These are phyloP conservation scores for Amphicarpaea edgeworthii DNA, from an alignment of 306 rosid genomes.

Conservation along the genomic window DNA sequence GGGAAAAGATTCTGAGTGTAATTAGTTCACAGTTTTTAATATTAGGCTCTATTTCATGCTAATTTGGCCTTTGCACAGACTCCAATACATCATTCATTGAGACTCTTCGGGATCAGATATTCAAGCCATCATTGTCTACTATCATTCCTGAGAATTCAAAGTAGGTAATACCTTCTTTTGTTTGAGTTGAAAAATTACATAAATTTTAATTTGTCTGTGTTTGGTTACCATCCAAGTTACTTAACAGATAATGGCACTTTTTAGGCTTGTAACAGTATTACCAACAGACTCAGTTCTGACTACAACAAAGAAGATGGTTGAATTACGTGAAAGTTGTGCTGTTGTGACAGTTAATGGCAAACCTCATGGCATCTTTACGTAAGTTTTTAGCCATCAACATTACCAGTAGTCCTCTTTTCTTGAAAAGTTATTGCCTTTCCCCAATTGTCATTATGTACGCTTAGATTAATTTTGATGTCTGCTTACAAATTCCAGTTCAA, in stretches of 20 bases:
- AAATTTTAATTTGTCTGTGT: slow-evolving; percentile 17
- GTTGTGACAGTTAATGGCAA: slow-evolving; percentile 84
- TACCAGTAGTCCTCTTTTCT: slow-evolving; percentile 6
- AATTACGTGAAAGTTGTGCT: slow-evolving; percentile 75
- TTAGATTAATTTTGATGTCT: slow-evolving; percentile 26
- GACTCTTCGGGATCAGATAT: slow-evolving; percentile 86
- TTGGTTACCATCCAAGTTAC: slow-evolving; percentile 42
- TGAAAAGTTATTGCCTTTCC: neutral
- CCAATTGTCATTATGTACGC: slow-evolving; percentile 8
- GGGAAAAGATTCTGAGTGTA: neutral
- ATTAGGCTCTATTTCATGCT: slow-evolving; percentile 32
- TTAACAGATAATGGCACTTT: slow-evolving; percentile 50
- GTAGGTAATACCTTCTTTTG: slow-evolving; percentile 86
- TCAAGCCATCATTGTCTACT: slow-evolving; percentile 93
- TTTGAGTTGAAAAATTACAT: slow-evolving; percentile 38
- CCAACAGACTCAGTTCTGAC: slow-evolving; percentile 81
- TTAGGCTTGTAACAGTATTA: slow-evolving; percentile 79
- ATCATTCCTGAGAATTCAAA: slow-evolving; percentile 89
- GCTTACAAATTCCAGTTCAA: slow-evolving; percentile 68
- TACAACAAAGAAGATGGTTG: slow-evolving; percentile 93
- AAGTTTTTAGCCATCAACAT: slow-evolving; percentile 46
- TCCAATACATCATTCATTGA: slow-evolving; percentile 86
- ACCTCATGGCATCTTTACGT: slow-evolving; percentile 95
- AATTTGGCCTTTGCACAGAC: slow-evolving; percentile 61
- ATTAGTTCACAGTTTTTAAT: slow-evolving; percentile 19